Percentiles rank a stretch among this genome's conserved stretches.
phyloP scores from a whole-genome alignment of 2,329 filamentous ascomycete species.

The Aphanocladium album region DNA sequence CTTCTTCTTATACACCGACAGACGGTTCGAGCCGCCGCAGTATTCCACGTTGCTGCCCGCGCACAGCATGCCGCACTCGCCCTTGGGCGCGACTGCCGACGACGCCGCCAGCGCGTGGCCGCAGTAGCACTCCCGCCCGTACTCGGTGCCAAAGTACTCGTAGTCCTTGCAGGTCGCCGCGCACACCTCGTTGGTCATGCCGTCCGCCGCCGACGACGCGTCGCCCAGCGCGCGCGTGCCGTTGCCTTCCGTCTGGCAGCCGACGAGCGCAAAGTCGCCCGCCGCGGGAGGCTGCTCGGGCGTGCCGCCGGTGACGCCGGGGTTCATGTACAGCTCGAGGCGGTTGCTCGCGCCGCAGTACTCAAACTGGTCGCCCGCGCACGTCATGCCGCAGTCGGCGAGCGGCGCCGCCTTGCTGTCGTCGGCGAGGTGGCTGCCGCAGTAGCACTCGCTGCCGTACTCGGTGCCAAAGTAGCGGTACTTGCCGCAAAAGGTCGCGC shows the following conservation, averaged over 20 bases:
- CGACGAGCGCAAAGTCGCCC: constrained; percentile 28
- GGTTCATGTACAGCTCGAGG: constrained; percentile 30
- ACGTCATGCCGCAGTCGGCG: constrained; percentile 31
- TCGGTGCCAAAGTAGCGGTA: constrained; percentile 39
- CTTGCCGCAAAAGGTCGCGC: constrained; percentile 29
- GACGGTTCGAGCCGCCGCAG: constrained; percentile 36
- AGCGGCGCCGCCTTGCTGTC: constrained; percentile 24
- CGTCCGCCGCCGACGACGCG: constrained; percentile 19
- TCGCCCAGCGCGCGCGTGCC: constrained; percentile 28
- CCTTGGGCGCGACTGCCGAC: constrained; percentile 23
- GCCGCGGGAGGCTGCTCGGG: constrained; percentile 28
- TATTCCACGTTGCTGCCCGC: constrained; percentile 31
- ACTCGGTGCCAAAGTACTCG: constrained; percentile 33
- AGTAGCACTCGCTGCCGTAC: constrained; percentile 36
- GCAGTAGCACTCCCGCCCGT: constrained; percentile 34
- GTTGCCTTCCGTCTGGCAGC: constrained; percentile 34
- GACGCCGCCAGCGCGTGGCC: constrained; percentile 25
- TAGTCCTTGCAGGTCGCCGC: constrained; percentile 27
- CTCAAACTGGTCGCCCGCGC: constrained; percentile 27
- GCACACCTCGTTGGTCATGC: constrained; percentile 31
- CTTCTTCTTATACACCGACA: constrained; percentile 31
- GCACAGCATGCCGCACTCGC: constrained; percentile 38
- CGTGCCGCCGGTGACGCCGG: constrained; percentile 20
- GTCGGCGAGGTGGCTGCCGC: constrained; percentile 27
- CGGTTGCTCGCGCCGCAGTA: constrained; percentile 31